Percentiles rank a stretch among this genome's conserved stretches.
Conservation (phyloP, 495 filamentous ascomycete species). For the Coniosporium apollinis region DNA sequence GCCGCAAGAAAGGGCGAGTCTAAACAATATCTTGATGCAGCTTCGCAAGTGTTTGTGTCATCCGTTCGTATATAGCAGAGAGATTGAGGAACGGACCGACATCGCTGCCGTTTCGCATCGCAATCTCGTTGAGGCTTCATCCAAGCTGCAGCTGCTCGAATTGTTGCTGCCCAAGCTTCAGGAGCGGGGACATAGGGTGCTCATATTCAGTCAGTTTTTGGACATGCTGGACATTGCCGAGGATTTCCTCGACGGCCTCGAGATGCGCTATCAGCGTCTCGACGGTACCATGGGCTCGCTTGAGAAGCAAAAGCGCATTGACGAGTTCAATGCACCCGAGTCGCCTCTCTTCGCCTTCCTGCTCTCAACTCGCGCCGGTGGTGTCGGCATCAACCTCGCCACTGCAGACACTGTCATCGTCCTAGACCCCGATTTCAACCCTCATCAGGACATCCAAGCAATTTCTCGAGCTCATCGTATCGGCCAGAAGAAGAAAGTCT, state of each 20-base stretch:
- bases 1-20: conserved; percentile 49
- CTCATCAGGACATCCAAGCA: conserved; percentile 94
- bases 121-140: conserved; percentile 78
- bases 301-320: conserved; percentile 86
- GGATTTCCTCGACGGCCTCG: conserved; percentile 66
- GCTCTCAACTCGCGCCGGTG: conserved; percentile 83
- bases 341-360: conserved; percentile 78
- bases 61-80: conserved; percentile 79
- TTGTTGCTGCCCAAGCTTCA: conserved; percentile 81
- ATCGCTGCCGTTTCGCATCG: conserved; percentile 40
- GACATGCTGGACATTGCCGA: conserved; percentile 78
- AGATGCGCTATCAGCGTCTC: conserved; percentile 55
- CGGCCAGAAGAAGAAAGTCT: conserved; percentile 85
- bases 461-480: conserved; percentile 89
- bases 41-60: conserved; percentile 89
- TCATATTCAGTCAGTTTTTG: conserved; percentile 95
- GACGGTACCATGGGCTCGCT: conserved; percentile 67
- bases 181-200: conserved; percentile 74
- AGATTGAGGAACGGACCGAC: conserved; percentile 64
- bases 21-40: conserved; percentile 93
- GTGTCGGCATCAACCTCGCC: conserved; percentile 94
- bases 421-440: conserved; percentile 95
- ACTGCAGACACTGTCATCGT: conserved; percentile 98
- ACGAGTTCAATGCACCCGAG: conserved; percentile 74
- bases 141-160: conserved; percentile 74